Evolutionary conservation across 768 basidiomycete species (phyloP).

Genomic region (Xerocomellus amylosporus): DNA sequence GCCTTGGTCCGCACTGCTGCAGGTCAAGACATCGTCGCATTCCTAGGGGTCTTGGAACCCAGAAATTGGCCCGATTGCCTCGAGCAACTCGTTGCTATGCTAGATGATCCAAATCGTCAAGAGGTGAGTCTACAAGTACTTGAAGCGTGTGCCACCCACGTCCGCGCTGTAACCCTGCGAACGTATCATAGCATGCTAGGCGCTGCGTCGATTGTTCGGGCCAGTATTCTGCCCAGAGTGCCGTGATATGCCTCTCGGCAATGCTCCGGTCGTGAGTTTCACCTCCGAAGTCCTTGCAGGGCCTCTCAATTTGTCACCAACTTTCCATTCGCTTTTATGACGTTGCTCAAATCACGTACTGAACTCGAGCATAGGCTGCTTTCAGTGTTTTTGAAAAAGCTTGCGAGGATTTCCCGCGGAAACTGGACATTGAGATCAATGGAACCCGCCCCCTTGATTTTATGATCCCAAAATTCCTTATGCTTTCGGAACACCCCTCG

Average conservation of each 20-base stretch:
- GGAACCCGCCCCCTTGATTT: constrained; percentile 92
- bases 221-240: background rate
- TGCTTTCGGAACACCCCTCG: constrained; percentile 79
- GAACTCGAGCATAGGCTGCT: constrained; percentile 57
- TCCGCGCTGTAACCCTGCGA: background rate
- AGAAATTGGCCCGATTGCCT: constrained; percentile 96
- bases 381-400: constrained; percentile 94
- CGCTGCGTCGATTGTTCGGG: constrained; percentile 9
- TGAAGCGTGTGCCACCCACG: background rate
- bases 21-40: constrained; percentile 87
- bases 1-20: constrained; percentile 93
- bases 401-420: constrained; percentile 94
- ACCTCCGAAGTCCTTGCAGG: constrained; percentile 3
- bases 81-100: constrained; percentile 72
- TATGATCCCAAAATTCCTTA: constrained; percentile 94
- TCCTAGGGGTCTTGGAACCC: constrained; percentile 85
- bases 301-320: background rate
- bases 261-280: background rate
- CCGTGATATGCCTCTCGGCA: constrained; percentile 4
- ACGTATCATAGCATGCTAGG: background rate
- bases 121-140: constrained; percentile 62
- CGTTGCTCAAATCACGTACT: constrained; percentile 10
- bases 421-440: constrained; percentile 90
- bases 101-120: constrained; percentile 79
- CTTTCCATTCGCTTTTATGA: background rate